Base-by-base conservation (phyloP, 805 yeast genomes). In the Lipomyces kockii region DNA sequence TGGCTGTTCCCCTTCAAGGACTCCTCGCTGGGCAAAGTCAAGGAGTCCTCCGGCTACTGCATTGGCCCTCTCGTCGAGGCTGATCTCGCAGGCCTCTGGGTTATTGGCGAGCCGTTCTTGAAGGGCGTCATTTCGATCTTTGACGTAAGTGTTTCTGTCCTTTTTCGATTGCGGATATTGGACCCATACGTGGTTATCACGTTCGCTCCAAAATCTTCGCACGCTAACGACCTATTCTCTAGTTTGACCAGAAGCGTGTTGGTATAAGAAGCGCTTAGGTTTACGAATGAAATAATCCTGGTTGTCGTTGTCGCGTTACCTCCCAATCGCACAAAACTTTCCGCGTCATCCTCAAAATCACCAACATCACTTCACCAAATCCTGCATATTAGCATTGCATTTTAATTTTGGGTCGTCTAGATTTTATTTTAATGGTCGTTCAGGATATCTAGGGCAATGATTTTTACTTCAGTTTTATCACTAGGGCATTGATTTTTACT, bases 51-150 rank as follows among this genome's bases (percentile, higher is more conserved):
- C 12, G 71, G 71, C 1, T 68, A 68, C 60, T 68, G 71, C 49
- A 65, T 68, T 29, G 71, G 71, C 4, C 68, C 70, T 8, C 54
- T 68, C 34, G 71, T 66, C 51, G 71, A 68, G 58, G 71, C 71
- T 8, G 71, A 68, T 32, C 60, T 68, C 3, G 67, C 64, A 5
- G 71, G 71, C 20, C 67, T 68, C 14, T 68, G 71, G 71, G 67
- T 68, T 34, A 68, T 68, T 22, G 71, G 71, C 17, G 71, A 68
- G 60, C 71, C 71, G 3, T 66, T 65, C 55, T 53, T 68, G 14
- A 60, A 63, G 12, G 70, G 70, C 3, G 65, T 66, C 37, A 49
- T 68, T 3, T 27, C 71, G 11, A 66, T 68, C 3, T 68, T 66
- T 51, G 71, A 68, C 29, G 60, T 60, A 39, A 37, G 67, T 35